Conservation (phyloP, 495 filamentous ascomycete genomes). For the Immersiella caudata region DNA sequence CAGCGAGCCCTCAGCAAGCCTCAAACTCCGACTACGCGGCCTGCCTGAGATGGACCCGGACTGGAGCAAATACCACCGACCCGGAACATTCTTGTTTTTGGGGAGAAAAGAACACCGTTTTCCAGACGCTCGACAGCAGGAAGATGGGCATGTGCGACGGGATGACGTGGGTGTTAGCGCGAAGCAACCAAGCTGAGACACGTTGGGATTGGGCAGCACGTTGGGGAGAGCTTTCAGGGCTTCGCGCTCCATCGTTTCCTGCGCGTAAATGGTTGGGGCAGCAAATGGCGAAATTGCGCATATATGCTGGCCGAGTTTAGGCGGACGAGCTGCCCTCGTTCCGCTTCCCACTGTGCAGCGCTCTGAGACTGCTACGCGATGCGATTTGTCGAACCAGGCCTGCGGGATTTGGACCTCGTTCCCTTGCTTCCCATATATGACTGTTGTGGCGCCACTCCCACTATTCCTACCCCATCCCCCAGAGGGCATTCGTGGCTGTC, state of each 20-base stretch:
- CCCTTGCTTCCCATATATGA: not conserved
- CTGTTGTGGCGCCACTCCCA: not conserved
- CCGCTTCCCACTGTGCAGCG: not conserved
- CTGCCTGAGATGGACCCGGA: not conserved
- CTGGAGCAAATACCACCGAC: not conserved
- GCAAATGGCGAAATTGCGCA: not conserved
- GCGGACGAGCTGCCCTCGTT: not conserved
- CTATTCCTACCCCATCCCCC: not conserved
- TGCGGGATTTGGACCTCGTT: not conserved
- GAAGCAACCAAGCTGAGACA: conserved; percentile 11
- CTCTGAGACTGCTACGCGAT: conserved; percentile 12
- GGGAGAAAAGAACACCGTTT: not conserved
- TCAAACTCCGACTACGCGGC: not conserved
- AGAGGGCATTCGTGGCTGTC: not conserved
- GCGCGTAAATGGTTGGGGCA: not conserved
- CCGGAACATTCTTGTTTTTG: not conserved
- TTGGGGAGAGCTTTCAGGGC: not conserved
- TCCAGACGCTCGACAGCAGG: not conserved
- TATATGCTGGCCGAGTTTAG: conserved; percentile 2
- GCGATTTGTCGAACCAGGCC: conserved; percentile 13
- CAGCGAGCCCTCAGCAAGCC: not conserved
- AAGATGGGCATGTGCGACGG: not conserved
- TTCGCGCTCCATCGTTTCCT: not conserved
- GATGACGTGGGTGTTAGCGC: conserved; percentile 6
- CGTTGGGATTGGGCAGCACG: not conserved